Evolutionary conservation across 2,329 filamentous ascomycete species (phyloP).

Genomic region (Cryphonectria carpinicola): DNA sequence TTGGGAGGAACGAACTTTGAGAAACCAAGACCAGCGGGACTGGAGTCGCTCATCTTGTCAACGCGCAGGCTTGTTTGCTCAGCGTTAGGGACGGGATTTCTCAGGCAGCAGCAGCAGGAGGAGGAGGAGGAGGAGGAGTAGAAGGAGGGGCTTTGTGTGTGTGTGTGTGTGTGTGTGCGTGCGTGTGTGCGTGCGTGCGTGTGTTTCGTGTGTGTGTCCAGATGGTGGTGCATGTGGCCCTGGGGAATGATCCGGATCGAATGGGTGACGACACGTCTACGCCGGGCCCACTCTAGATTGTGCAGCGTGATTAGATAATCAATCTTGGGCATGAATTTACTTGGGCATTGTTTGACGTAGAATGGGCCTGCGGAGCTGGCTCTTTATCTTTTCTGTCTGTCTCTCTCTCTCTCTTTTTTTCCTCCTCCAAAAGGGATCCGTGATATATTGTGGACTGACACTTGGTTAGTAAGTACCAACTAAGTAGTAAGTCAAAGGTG

Average conservation of each 20-base stretch:
- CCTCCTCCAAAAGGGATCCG: neutral
- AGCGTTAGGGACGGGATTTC: neutral
- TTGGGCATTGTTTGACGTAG: neutral
- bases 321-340: neutral
- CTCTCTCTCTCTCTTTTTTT: neutral
- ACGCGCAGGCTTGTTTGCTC: neutral
- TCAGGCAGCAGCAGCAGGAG: neutral
- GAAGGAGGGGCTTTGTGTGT: neutral
- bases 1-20: slow-evolving; percentile 23
- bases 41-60: neutral
- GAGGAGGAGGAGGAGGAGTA: neutral
- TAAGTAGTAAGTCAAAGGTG: neutral
- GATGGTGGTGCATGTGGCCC: neutral
- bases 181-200: too few relatives aligned
- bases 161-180: too few relatives aligned
- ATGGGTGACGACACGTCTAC: neutral
- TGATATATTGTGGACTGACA: neutral
- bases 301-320: neutral
- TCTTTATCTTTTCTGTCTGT: neutral
- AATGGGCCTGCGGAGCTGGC: neutral
- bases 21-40: slow-evolving; percentile 6
- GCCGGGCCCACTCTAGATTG: neutral
- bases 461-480: too few relatives aligned
- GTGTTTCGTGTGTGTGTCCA: neutral
- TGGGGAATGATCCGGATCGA: neutral